Evolutionary conservation across 2,329 filamentous ascomycete species (phyloP).

Genomic region (Sporothrix globosa): DNA sequence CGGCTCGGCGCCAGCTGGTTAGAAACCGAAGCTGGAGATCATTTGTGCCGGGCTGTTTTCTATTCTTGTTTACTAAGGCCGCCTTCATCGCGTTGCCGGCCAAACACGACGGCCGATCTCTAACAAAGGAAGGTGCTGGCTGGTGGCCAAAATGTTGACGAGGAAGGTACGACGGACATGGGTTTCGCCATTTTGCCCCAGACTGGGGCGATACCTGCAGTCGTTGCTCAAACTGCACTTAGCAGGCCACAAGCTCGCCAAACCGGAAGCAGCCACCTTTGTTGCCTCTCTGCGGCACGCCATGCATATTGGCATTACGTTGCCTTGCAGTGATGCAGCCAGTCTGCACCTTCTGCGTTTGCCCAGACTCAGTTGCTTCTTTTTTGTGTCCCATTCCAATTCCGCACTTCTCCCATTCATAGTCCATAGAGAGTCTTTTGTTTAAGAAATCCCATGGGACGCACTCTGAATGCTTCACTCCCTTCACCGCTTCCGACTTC

Average conservation of each 20-base stretch:
- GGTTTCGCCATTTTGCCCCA: slow-evolving; percentile 4
- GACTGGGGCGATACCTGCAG: slow-evolving; percentile 1
- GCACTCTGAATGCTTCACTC: too few species aligned
- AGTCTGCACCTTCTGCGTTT: slow-evolving; percentile 11
- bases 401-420: not conserved
- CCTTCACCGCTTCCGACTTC: slow-evolving; percentile 9
- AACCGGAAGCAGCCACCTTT: slow-evolving; percentile 5
- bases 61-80: slow-evolving; percentile 9
- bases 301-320: slow-evolving; percentile 17
- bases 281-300: slow-evolving; percentile 20
- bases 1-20: not conserved
- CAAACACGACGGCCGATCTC: not conserved
- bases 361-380: slow-evolving; percentile 3
- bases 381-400: not conserved
- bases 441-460: not conserved
- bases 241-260: too few species aligned
- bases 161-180: slow-evolving; percentile 2
- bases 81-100: not conserved
- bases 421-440: slow-evolving; percentile 1
- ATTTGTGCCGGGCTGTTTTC: not conserved
- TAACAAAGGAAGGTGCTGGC: not conserved
- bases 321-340: slow-evolving; percentile 20
- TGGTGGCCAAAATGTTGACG: not conserved
- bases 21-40: not conserved
- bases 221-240: too few species aligned